A percentile compares a stretch with the other conserved stretches of the same genome.
Evolutionary conservation across 495 filamentous ascomycete genomes (phyloP).

Genomic region (Podospora appendiculata): DNA sequence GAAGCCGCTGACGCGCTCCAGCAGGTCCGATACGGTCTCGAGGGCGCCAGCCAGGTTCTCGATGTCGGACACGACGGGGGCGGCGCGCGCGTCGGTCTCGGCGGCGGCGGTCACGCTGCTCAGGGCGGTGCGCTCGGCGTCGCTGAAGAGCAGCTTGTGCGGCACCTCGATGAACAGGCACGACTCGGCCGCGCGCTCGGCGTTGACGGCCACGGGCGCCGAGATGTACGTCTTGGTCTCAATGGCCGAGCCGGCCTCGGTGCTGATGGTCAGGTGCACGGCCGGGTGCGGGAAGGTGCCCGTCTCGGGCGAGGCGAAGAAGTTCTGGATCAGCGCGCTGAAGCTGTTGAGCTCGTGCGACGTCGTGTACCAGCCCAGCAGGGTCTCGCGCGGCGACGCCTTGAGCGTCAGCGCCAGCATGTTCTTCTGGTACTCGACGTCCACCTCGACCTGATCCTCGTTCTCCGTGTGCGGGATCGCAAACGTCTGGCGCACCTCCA

Average conservation of each 20-base stretch:
- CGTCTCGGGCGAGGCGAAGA: constrained; percentile 93
- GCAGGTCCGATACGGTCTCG: constrained; percentile 75
- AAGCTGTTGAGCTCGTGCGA: constrained; percentile 94
- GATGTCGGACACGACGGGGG: constrained; percentile 72
- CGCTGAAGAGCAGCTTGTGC: constrained; percentile 76
- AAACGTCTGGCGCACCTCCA: constrained; percentile 90
- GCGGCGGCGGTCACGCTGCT: constrained; percentile 78
- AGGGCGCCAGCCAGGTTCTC: constrained; percentile 76
- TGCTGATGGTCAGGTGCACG: constrained; percentile 90
- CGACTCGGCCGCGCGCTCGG: constrained; percentile 87
- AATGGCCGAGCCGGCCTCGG: constrained; percentile 74
- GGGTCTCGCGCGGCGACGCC: constrained; percentile 85
- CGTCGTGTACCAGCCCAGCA: constrained; percentile 98
- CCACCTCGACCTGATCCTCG: constrained; percentile 96
- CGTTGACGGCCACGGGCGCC: constrained; percentile 87
- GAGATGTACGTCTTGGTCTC: constrained; percentile 87
- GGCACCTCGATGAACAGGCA: constrained; percentile 96
- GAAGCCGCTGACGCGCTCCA: constrained; percentile 84
- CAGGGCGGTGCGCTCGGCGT: constrained; percentile 86
- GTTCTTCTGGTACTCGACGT: constrained; percentile 99
- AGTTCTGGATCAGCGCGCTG: constrained; percentile 97
- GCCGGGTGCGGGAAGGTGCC: constrained; percentile 95
- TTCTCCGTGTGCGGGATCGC: constrained; percentile 97
- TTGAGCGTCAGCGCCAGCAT: constrained; percentile 92
- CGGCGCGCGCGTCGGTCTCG: constrained; percentile 64